A percentile compares a stretch with the other conserved stretches of the same genome.
Evolutionary conservation across 768 basidiomycete species (phyloP).

Genomic region (Gyrodon lividus): DNA sequence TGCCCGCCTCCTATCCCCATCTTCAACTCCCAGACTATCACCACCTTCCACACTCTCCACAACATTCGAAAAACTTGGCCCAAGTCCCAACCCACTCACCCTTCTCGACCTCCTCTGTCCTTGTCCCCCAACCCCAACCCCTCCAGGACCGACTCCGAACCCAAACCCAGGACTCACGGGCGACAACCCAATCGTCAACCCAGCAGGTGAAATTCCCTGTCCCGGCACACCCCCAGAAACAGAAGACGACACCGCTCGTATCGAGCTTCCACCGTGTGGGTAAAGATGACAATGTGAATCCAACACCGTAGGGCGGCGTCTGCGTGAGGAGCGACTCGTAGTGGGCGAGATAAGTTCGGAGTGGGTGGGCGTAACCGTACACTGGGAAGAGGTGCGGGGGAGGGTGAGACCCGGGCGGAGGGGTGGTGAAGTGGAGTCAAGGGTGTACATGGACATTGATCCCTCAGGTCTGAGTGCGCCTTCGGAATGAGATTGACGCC

Average conservation of each 20-base stretch:
- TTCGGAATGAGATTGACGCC: conserved; percentile 9
- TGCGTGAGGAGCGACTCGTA: neutral
- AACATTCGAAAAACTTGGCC: conserved; percentile 31
- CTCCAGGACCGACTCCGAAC: conserved; percentile 30
- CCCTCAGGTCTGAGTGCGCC: neutral
- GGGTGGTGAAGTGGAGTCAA: neutral
- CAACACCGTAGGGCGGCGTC: neutral
- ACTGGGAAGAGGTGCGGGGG: neutral
- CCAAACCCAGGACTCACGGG: conserved; percentile 77
- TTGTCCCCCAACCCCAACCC: neutral
- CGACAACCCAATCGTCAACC: conserved; percentile 75
- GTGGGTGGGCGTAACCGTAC: neutral
- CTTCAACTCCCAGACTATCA: conserved; percentile 14
- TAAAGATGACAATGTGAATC: neutral
- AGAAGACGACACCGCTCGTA: neutral
- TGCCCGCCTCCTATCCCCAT: conserved; percentile 42
- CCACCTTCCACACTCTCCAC: conserved; percentile 19
- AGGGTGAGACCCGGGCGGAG: neutral
- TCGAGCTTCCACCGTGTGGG: neutral
- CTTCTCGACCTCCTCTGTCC: conserved; percentile 28
- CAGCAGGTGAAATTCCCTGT: conserved; percentile 26
- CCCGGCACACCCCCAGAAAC: neutral
- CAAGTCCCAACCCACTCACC: conserved; percentile 25
- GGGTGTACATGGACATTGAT: conserved; percentile 7
- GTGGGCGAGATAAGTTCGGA: neutral